Conservation (phyloP, 1,284 basidiomycete genomes). For the Cryptococcus neoformans region DNA sequence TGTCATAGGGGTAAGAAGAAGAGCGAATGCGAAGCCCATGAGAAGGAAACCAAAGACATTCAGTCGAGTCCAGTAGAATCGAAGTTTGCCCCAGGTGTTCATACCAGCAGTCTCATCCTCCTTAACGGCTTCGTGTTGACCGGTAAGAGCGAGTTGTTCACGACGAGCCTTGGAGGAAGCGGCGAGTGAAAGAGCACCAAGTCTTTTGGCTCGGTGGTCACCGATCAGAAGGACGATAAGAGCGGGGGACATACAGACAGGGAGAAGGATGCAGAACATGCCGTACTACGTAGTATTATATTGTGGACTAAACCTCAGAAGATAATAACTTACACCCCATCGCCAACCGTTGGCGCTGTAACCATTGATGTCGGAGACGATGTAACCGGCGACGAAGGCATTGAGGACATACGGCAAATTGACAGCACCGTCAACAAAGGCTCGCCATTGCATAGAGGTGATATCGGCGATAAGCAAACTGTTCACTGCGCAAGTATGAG, state of each 20-base stretch:
- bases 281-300: conserved; percentile 16
- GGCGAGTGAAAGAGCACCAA: conserved; percentile 26
- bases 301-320: neutral
- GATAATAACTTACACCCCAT: conserved; percentile 55
- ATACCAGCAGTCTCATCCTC: conserved; percentile 2
- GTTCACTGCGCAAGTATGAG: conserved; percentile 25
- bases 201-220: conserved; percentile 39
- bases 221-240: conserved; percentile 46
- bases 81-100: conserved; percentile 12
- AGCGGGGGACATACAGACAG: conserved; percentile 31
- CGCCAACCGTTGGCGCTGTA: conserved; percentile 57
- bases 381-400: conserved; percentile 29
- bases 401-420: conserved; percentile 60
- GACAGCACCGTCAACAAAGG: conserved; percentile 66
- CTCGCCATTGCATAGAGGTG: conserved; percentile 72
- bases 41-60: conserved; percentile 48
- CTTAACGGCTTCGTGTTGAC: too few relatives aligned
- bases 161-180: conserved; percentile 18
- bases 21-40: conserved; percentile 43
- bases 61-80: conserved; percentile 35
- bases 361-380: conserved; percentile 61
- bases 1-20: conserved; percentile 48
- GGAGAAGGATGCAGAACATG: conserved; percentile 49
- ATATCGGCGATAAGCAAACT: conserved; percentile 58
- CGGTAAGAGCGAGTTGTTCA: conserved; percentile 5